Evolutionary conservation across 2,329 filamentous ascomycete species (phyloP), one percentile per base, ranked within the genome.

Genomic region (Aphanocladium album): DNA sequence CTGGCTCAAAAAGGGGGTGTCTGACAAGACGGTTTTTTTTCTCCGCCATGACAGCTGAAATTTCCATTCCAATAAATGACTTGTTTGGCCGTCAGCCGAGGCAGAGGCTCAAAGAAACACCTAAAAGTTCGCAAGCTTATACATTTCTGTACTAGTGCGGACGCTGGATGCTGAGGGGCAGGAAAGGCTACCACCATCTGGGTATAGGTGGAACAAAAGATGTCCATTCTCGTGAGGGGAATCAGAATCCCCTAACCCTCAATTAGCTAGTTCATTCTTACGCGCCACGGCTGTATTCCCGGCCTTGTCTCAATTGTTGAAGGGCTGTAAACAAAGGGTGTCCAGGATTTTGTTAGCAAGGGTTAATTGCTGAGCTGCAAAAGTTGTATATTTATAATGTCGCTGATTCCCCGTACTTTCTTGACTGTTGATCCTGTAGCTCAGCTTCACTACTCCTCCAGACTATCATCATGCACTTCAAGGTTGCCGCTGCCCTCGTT

Each of bases 151-250:
- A 23, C 53, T 47, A 56, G 53, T 37, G 39, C 12, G 33, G 27
- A 5, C 11, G 2, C n/a, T 39, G 9, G 5, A 11, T 5, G n/a
- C 47, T 21, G 49, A 23, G 30, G 33, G n/a, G n/a, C 5, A 17
- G 7, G 14, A 12, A 27, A 6, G 37, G 17, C 35, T 25, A 53
- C 33, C 14, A 53, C 33, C 21, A 19, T 41, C 21, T 30, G 30
- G 30, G 11, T 39, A 25, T 41, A 41, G 51, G 43, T 16, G 14
- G 33, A 37, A 23, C 9, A 3, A 5, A 45, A 47, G 54, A 57
- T 57, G 27, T 39, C 27, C 33, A 21, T 37, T 46, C 25, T 21
- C 65, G 64, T 41, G 64, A 62, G 11, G 60, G 39, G 9, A 56
- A 45, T 6, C 49, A 53, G 6, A 30, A 33, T 54, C 51, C 21